phyloP scores from a whole-genome alignment of 2,329 filamentous ascomycete species.

The Alternaria postmessia region DNA sequence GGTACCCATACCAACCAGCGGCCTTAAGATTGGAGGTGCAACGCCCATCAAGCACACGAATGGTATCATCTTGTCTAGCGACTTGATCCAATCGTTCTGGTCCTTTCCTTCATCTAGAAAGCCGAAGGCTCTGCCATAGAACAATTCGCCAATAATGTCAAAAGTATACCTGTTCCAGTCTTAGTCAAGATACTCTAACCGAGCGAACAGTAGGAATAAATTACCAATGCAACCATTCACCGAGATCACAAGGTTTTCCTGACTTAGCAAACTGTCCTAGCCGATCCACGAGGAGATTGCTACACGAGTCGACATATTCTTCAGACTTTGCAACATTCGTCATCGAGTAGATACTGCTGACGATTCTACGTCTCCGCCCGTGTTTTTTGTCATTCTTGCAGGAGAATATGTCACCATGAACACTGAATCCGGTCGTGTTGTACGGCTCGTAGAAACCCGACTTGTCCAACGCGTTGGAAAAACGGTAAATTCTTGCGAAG shows the following conservation, averaged over 20 bases:
- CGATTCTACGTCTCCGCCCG: background rate
- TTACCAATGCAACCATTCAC: background rate
- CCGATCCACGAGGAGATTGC: background rate
- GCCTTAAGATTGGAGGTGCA: constrained; percentile 15
- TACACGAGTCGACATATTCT: background rate
- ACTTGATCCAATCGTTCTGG: constrained; percentile 22
- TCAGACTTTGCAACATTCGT: background rate
- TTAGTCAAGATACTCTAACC: background rate
- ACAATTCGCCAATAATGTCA: constrained; percentile 26
- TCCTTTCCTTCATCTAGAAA: constrained; percentile 29
- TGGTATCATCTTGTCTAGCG: constrained; percentile 49
- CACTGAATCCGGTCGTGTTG: background rate
- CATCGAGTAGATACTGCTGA: background rate
- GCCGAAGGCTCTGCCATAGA: constrained; percentile 26
- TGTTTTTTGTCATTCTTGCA: background rate
- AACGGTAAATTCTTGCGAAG: background rate
- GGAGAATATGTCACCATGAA: background rate
- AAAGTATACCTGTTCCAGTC: constrained; percentile 25
- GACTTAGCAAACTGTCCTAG: background rate
- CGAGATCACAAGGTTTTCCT: background rate
- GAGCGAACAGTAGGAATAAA: background rate
- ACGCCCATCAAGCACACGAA: constrained; percentile 22
- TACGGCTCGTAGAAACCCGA: background rate
- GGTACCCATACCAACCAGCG: constrained; percentile 6
- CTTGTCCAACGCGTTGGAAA: background rate